These are phyloP conservation scores for Ophiostoma sp. DNA, from an alignment of 2,329 filamentous ascomycete genomes.

Conservation along the genomic window DNA sequence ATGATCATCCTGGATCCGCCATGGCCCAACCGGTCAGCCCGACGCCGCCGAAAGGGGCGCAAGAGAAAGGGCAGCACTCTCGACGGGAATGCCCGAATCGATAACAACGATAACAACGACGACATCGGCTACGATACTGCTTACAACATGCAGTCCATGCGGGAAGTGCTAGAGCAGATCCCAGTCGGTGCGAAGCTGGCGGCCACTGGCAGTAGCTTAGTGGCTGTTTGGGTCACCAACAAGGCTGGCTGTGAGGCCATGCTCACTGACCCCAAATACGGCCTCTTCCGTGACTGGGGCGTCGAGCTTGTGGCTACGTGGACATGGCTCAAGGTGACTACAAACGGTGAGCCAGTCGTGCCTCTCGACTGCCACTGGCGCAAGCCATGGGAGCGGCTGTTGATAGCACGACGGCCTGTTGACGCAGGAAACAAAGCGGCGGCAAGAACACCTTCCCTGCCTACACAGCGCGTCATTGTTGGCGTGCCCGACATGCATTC, in stretches of 20 bases:
- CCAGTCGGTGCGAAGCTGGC: constrained; percentile 52
- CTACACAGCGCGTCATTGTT: constrained; percentile 52
- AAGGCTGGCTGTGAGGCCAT: constrained; percentile 56
- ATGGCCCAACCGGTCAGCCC: constrained; percentile 73
- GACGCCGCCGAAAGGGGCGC: constrained; percentile 36
- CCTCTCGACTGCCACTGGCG: constrained; percentile 57
- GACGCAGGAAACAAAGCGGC: constrained; percentile 32
- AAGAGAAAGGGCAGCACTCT: constrained; percentile 36
- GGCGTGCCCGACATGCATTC: constrained; percentile 73
- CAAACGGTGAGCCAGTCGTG: constrained; percentile 58
- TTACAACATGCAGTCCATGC: constrained; percentile 43
- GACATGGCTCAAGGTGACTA: constrained; percentile 73
- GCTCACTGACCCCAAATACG: constrained; percentile 42
- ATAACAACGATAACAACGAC: not conserved
- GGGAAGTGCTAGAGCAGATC: constrained; percentile 47
- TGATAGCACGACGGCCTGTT: constrained; percentile 52
- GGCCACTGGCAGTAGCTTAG: constrained; percentile 48
- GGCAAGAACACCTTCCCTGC: constrained; percentile 26
- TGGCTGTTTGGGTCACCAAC: constrained; percentile 76
- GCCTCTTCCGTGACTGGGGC: constrained; percentile 63
- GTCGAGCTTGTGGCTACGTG: constrained; percentile 63
- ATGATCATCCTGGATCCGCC: constrained; percentile 71
- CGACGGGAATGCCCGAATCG: not conserved
- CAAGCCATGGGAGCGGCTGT: constrained; percentile 70
- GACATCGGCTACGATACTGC: constrained; percentile 40